phyloP scores from a whole-genome alignment of 371 early-diverging fungal species.

The Rhizopus sp. region DNA sequence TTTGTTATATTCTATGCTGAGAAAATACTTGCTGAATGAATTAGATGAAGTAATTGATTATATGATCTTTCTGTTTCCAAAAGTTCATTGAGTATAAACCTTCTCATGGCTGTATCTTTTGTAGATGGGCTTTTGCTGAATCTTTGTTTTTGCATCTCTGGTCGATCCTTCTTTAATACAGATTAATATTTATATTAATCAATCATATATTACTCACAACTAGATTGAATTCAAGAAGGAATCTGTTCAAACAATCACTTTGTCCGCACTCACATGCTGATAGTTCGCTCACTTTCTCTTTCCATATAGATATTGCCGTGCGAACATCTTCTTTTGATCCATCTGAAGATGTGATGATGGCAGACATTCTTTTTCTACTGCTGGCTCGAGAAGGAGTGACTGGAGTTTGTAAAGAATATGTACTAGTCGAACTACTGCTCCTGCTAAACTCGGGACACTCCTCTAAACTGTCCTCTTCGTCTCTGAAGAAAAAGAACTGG shows the following conservation, averaged over 20 bases:
- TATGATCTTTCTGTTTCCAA: slow-evolving; percentile 33
- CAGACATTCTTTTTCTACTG: neutral
- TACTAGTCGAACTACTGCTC: neutral
- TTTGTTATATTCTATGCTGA: neutral
- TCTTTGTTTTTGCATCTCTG: slow-evolving; percentile 20
- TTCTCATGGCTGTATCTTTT: slow-evolving; percentile 20
- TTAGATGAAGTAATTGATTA: slow-evolving; percentile 30
- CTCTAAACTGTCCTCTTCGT: slow-evolving; percentile 4
- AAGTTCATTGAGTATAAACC: slow-evolving; percentile 30
- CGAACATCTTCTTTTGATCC: slow-evolving; percentile 1
- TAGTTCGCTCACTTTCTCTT: neutral
- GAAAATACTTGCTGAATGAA: slow-evolving; percentile 31
- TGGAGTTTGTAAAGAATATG: neutral
- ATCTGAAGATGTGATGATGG: neutral
- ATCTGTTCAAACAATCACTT: neutral
- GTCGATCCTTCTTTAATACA: slow-evolving; percentile 2
- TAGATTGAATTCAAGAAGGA: neutral
- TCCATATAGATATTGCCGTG: neutral
- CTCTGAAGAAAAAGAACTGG: slow-evolving; percentile 20
- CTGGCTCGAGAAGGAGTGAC: neutral
- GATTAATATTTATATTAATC: slow-evolving; percentile 12
- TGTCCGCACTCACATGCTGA: neutral
- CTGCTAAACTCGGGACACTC: neutral
- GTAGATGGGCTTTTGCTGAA: slow-evolving; percentile 22
- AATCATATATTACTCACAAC: slow-evolving; percentile 11